Base-by-base conservation (phyloP, 352 stramenopile genomes). In the Pythium guiyangense region DNA sequence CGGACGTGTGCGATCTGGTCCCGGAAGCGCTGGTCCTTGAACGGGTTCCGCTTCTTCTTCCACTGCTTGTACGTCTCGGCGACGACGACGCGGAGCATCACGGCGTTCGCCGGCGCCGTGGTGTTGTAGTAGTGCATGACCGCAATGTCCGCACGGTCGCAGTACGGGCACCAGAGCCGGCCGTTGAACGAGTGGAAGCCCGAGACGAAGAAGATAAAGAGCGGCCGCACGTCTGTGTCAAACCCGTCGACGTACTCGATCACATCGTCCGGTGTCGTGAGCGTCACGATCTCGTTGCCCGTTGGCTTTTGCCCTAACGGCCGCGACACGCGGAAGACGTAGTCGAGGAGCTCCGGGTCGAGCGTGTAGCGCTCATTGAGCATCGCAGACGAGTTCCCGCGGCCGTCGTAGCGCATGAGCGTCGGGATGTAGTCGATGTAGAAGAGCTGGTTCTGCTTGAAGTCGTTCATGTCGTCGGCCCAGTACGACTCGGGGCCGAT, bases 351-450 rank as follows among this genome's bases (percentile, higher is more conserved):
- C 43, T 85, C 71, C 26, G 73, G 64, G 52, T 93, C 73, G 20
- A 79, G 46, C 40, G 70, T 76, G 64, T 86, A 88, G n/a, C 78
- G 69, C 25, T 85, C 83, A n/a, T 76, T 75, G 46, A 93, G 67
- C 60, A 93, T 70, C 39, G 63, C 57, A 22, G 78, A 86, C 50
- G 83, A 87, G 54, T 90, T 90, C 18, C 81, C 78, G 46, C 73
- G 67, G 44, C 83, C 83, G 6, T 91, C 78, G 67, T 93, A 93
- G n/a, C 77, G 69, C 52, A 93, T 81, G 18, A 93, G 54, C 27
- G 83, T 78, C 35, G 83, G 83, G 48, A 93, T 71, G 39, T 86
- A 86, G 68, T 89, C 78, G 35, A 93, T 90, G 64, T 90, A 90
- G 57, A 93, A 90, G 37, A 90, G 65, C 59, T 89, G 77, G 55